phyloP scores from a whole-genome alignment of 208 protist species.

The Phytomonas serpens region DNA sequence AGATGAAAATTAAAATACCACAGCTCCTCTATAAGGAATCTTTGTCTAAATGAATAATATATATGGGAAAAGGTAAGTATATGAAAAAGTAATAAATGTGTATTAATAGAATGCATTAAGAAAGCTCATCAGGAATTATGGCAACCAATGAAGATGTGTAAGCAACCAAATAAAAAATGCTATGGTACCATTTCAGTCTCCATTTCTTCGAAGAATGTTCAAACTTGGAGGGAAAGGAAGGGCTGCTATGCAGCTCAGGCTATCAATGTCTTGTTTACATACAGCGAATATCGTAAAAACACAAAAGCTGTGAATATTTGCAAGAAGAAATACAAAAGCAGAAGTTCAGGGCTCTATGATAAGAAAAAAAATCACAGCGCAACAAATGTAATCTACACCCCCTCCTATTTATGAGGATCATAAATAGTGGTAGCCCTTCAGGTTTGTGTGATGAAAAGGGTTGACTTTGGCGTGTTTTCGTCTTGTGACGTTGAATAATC shows the following conservation, averaged over 20 bases:
- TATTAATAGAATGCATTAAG: background rate
- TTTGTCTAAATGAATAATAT: background rate
- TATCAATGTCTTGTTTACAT: slow-evolving; percentile 1
- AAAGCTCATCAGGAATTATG: background rate
- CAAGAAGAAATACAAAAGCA: background rate
- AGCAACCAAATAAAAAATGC: background rate
- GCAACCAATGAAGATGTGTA: background rate
- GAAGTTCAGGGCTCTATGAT: background rate
- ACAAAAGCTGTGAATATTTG: background rate
- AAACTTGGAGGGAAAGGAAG: background rate
- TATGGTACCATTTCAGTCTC: slow-evolving; percentile 13
- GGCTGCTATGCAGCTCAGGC: background rate
- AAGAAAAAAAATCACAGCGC: background rate
- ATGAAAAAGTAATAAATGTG: slow-evolving; percentile 6
- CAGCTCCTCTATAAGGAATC: background rate
- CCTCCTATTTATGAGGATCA: background rate
- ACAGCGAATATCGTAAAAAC: background rate
- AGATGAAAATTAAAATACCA: background rate
- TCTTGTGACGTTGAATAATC: background rate
- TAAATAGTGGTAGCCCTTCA: background rate
- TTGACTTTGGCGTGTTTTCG: background rate
- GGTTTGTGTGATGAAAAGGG: background rate
- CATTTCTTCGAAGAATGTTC: background rate
- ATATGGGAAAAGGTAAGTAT: background rate
- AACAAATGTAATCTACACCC: background rate